Evolutionary conservation across 345 rosid genomes (phyloP).

Genomic region (Eucalyptus grandis): DNA sequence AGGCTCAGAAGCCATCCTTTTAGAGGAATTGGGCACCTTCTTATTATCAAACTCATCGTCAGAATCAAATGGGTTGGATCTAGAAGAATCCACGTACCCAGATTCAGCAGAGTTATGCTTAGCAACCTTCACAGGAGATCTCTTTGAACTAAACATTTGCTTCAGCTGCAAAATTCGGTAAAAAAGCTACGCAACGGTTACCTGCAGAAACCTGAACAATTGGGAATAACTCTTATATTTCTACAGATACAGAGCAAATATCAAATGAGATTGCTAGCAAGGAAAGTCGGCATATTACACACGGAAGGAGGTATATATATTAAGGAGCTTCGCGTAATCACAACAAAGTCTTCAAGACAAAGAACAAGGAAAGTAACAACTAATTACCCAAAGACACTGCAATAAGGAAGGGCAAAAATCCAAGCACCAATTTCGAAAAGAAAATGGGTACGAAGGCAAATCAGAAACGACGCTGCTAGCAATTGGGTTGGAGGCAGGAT

Average conservation of each 20-base stretch:
- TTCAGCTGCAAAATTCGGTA: not conserved
- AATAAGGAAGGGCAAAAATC: not conserved
- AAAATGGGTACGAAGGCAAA: not conserved
- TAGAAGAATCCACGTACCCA: conserved; percentile 13
- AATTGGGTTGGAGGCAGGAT: not conserved
- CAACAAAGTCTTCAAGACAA: not conserved
- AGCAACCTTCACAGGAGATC: conserved; percentile 43
- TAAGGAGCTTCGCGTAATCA: not conserved
- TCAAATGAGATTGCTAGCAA: not conserved
- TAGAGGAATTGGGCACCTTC: conserved; percentile 37
- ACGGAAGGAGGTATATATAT: not conserved
- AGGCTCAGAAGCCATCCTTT: conserved; percentile 46
- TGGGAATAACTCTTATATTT: not conserved
- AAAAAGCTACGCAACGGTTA: not conserved
- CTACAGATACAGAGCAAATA: not conserved
- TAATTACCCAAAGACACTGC: not conserved
- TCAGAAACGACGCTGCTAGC: not conserved
- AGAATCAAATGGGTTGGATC: conserved; percentile 74
- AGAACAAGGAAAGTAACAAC: not conserved
- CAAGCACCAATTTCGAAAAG: not conserved
- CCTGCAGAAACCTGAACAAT: not conserved
- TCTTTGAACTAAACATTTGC: conserved; percentile 55
- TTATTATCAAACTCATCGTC: conserved; percentile 50
- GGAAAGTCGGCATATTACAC: not conserved
- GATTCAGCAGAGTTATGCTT: conserved; percentile 47